phyloP scores from a whole-genome alignment of 345 rosid species.

The Ceriops zippeliana region DNA sequence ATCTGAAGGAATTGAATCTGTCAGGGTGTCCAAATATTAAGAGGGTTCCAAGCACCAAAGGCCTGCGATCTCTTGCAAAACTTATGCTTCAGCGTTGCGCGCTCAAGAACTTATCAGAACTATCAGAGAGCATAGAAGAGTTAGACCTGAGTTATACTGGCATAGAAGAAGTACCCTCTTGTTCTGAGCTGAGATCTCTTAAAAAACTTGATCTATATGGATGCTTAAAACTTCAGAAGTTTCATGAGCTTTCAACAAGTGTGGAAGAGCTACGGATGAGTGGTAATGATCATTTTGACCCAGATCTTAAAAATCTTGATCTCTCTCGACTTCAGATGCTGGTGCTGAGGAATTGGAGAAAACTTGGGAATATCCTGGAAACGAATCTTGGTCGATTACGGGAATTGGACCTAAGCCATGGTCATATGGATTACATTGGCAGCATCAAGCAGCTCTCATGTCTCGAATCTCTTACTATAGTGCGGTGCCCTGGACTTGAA shows the following conservation, averaged over 20 bases:
- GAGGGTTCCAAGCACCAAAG: no score
- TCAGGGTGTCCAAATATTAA: background rate
- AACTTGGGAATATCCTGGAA: background rate
- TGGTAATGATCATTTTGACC: no score
- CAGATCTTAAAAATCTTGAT: no score
- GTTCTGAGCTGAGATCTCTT: background rate
- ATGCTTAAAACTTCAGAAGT: background rate
- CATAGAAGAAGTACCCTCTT: background rate
- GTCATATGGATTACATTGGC: no score
- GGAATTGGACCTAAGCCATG: background rate
- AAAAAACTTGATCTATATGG: background rate
- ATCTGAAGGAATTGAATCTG: background rate
- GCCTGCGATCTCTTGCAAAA: background rate
- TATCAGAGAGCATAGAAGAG: background rate
- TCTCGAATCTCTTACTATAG: no score
- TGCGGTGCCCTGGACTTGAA: background rate
- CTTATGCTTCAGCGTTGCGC: background rate
- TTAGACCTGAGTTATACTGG: background rate
- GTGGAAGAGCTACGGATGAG: background rate
- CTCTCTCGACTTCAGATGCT: background rate
- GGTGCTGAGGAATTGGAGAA: background rate
- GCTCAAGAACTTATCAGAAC: background rate
- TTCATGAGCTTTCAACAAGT: background rate
- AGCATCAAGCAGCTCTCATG: no score
- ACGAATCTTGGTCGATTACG: background rate